Conservation (phyloP, 1,284 basidiomycete genomes). For the Leccinum griseonigrum region DNA sequence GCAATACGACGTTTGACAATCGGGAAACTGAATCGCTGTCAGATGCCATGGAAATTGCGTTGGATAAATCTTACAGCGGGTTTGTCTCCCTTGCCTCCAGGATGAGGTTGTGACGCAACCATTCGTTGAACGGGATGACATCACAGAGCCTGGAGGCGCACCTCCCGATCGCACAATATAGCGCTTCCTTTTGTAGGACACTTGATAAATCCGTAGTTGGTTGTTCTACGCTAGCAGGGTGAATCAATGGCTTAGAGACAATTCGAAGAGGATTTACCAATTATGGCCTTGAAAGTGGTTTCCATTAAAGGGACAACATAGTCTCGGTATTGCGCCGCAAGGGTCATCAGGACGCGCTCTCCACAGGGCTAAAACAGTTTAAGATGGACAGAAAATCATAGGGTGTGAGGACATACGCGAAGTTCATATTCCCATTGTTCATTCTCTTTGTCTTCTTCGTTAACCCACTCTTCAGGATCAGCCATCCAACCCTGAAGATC, state of each 20-base stretch:
- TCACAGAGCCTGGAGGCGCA: slow-evolving; percentile 69
- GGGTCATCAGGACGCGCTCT: slow-evolving; percentile 80
- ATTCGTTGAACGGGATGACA: slow-evolving; percentile 63
- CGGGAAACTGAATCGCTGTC: slow-evolving; percentile 56
- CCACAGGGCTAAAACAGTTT: slow-evolving; percentile 70
- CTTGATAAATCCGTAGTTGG: slow-evolving; percentile 55
- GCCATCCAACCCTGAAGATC: slow-evolving; percentile 80
- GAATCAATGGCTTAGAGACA: slow-evolving; percentile 1
- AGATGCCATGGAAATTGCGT: slow-evolving; percentile 14
- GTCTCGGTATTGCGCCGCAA: slow-evolving; percentile 72
- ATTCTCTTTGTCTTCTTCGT: slow-evolving; percentile 80
- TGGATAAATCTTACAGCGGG: slow-evolving; percentile 45
- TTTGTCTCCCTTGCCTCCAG: slow-evolving; percentile 57
- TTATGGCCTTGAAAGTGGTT: slow-evolving; percentile 52
- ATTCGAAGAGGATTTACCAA: slow-evolving; percentile 40
- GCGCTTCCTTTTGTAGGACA: slow-evolving; percentile 79
- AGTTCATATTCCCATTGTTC: slow-evolving; percentile 89
- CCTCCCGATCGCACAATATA: slow-evolving; percentile 87
- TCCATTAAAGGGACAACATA: slow-evolving; percentile 73
- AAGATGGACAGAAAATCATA: slow-evolving; percentile 4
- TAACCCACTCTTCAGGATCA: slow-evolving; percentile 90
- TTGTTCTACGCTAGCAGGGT: slow-evolving; percentile 40
- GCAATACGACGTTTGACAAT: slow-evolving; percentile 88
- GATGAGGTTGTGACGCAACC: slow-evolving; percentile 59
- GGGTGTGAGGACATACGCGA: slow-evolving; percentile 46